These are phyloP conservation scores for Alternaria longipes DNA, from an alignment of 2,329 filamentous ascomycete species.

Conservation along the genomic window DNA sequence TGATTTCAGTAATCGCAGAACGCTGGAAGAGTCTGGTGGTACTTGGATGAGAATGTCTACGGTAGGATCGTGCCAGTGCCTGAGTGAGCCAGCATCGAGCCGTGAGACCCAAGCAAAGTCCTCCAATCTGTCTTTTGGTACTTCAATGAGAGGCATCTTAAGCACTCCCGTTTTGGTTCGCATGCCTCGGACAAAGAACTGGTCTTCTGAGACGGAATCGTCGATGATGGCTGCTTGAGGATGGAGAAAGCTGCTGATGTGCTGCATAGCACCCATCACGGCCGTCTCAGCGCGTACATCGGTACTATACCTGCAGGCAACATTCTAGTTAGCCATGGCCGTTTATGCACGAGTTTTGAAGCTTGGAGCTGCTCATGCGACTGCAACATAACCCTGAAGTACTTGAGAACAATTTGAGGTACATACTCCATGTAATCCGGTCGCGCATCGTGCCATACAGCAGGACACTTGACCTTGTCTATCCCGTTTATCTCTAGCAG, in stretches of 20 bases:
- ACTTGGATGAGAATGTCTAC: conserved; percentile 89
- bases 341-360: background rate
- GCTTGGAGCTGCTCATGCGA: background rate
- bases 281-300: conserved; percentile 73
- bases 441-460: conserved; percentile 77
- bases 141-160: conserved; percentile 73
- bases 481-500: conserved; percentile 82
- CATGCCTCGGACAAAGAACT: conserved; percentile 71
- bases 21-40: conserved; percentile 73
- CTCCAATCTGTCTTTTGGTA: conserved; percentile 71
- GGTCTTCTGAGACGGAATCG: conserved; percentile 70
- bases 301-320: conserved; percentile 62
- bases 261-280: conserved; percentile 70
- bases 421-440: conserved; percentile 70
- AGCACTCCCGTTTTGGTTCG: conserved; percentile 63
- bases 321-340: background rate
- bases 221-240: conserved; percentile 82
- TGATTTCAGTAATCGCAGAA: conserved; percentile 80
- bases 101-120: conserved; percentile 79
- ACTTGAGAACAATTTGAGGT: background rate
- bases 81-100: conserved; percentile 76
- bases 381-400: background rate
- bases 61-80: conserved; percentile 78
- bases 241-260: conserved; percentile 77
- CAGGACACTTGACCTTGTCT: conserved; percentile 69